phyloP scores from a whole-genome alignment of 306 rosid genomes.

The Pterocarpus santalinus region DNA sequence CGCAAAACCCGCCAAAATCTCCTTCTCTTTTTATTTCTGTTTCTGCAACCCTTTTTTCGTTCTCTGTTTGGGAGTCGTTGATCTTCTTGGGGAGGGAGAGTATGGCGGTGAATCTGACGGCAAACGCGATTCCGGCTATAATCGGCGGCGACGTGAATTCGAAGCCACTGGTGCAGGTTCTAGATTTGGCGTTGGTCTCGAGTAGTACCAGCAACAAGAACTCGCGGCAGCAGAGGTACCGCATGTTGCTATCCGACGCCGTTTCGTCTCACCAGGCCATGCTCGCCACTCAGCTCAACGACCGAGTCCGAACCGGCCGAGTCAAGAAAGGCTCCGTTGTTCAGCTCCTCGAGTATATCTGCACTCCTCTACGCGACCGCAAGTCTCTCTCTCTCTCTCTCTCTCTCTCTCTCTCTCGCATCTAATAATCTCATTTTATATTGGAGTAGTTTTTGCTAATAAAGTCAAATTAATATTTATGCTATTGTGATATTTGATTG shows the following conservation, averaged over 20 bases:
- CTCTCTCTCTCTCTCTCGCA: neutral
- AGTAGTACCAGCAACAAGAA: slow-evolving; percentile 21
- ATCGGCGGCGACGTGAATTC: slow-evolving; percentile 74
- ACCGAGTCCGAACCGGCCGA: slow-evolving; percentile 60
- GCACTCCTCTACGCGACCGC: slow-evolving; percentile 71
- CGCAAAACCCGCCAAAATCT: neutral
- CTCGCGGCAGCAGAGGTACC: slow-evolving; percentile 74
- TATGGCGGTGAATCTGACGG: slow-evolving; percentile 88
- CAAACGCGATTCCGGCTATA: slow-evolving; percentile 78
- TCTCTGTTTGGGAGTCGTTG: neutral
- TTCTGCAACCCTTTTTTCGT: neutral
- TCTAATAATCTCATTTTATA: slow-evolving; percentile 17
- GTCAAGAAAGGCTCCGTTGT: slow-evolving; percentile 81
- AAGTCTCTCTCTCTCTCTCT: slow-evolving; percentile 62
- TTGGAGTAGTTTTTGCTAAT: slow-evolving; percentile 20
- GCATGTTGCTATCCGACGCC: slow-evolving; percentile 78
- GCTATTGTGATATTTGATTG: neutral
- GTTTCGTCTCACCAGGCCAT: slow-evolving; percentile 72
- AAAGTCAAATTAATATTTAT: neutral
- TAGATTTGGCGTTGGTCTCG: slow-evolving; percentile 64
- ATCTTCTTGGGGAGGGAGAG: neutral
- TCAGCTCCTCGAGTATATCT: slow-evolving; percentile 87
- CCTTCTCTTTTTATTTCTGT: neutral
- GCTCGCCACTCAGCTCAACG: slow-evolving; percentile 87
- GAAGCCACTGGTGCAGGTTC: slow-evolving; percentile 86